Conservation (phyloP, 1,139 yeast genomes). For the Yamadazyma songkhlaensis region DNA sequence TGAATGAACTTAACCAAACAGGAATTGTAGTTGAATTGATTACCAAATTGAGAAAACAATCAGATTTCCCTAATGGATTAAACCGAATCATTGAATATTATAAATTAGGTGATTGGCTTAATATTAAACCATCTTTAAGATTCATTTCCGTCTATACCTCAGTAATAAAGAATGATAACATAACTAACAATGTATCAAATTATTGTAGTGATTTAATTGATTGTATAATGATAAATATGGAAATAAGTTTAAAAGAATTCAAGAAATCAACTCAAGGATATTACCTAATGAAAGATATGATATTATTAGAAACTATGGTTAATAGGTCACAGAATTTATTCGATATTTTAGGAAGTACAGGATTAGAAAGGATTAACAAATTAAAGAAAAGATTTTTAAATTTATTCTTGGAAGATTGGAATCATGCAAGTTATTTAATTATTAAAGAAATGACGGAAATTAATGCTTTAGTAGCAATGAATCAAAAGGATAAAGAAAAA, state of each 20-base stretch:
- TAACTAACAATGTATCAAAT: slow-evolving; percentile 48
- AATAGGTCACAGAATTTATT: slow-evolving; percentile 55
- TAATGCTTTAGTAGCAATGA: slow-evolving; percentile 28
- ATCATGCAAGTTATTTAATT: slow-evolving; percentile 67
- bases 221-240: slow-evolving; percentile 57
- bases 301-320: slow-evolving; percentile 71
- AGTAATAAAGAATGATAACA: slow-evolving; percentile 38
- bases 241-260: slow-evolving; percentile 53
- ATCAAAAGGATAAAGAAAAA: slow-evolving; percentile 53
- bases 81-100: slow-evolving; percentile 48
- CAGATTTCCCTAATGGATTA: slow-evolving; percentile 61
- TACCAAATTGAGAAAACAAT: slow-evolving; percentile 60
- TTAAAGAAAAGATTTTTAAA: slow-evolving; percentile 74
- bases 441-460: slow-evolving; percentile 69
- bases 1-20: slow-evolving; percentile 64
- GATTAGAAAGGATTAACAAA: slow-evolving; percentile 63
- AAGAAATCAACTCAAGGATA: slow-evolving; percentile 63
- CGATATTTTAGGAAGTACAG: slow-evolving; percentile 58
- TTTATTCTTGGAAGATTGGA: slow-evolving; percentile 82
- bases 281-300: slow-evolving; percentile 67
- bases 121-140: slow-evolving; percentile 47
- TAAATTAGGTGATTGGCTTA: slow-evolving; percentile 70
- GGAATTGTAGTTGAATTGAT: slow-evolving; percentile 65
- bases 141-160: slow-evolving; percentile 52
- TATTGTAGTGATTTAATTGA: slow-evolving; percentile 76